Evolutionary conservation across 169 alveolate species (phyloP).

Genomic region (Plasmodium cynomolgi): DNA sequence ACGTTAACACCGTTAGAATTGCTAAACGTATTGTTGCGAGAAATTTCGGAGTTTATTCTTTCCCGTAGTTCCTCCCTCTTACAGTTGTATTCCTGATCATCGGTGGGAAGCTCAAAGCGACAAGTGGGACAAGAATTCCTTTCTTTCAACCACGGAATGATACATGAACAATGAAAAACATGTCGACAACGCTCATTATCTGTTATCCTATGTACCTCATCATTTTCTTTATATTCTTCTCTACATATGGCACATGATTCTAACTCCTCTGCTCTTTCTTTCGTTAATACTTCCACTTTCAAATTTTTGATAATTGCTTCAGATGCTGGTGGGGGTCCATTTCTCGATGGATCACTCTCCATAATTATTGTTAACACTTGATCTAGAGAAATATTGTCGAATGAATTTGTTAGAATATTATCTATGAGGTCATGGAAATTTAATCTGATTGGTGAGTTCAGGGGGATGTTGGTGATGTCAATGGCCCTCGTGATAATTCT

Average conservation of each 20-base stretch:
- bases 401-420: constrained; percentile 75
- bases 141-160: constrained; percentile 95
- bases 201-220: constrained; percentile 83
- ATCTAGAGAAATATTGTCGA: constrained; percentile 79
- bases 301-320: constrained; percentile 80
- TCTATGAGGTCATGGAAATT: constrained; percentile 59
- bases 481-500: constrained; percentile 56
- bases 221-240: constrained; percentile 85
- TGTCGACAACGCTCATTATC: constrained; percentile 91
- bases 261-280: constrained; percentile 74
- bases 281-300: constrained; percentile 79
- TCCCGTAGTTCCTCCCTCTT: constrained; percentile 84
- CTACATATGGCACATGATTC: constrained; percentile 89
- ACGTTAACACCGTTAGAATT: background rate
- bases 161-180: constrained; percentile 93
- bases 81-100: constrained; percentile 91
- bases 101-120: constrained; percentile 95
- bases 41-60: constrained; percentile 79
- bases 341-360: constrained; percentile 89
- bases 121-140: constrained; percentile 97
- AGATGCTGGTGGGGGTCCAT: constrained; percentile 90
- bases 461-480: constrained; percentile 59
- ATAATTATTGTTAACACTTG: constrained; percentile 80
- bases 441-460: constrained; percentile 28
- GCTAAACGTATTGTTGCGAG: constrained; percentile 25